A percentile compares a stretch with the other conserved stretches of the same genome.
phyloP scores from a whole-genome alignment of 2,329 filamentous ascomycete genomes.

The Colletotrichum nymphaeae region DNA sequence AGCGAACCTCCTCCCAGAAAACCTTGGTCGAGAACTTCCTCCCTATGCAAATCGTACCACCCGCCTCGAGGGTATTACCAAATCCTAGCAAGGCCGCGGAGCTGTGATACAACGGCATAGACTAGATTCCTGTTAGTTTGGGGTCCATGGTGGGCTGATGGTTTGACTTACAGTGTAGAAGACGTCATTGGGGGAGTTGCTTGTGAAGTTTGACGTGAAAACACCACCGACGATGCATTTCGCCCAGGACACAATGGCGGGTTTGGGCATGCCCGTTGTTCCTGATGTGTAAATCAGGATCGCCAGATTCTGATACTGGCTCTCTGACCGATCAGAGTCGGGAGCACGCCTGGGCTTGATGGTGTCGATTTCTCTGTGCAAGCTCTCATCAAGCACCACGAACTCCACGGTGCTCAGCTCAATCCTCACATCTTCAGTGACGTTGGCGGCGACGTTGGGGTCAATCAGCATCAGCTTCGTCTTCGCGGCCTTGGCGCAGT shows the following conservation, averaged over 20 bases:
- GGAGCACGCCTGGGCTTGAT: slow-evolving; percentile 66
- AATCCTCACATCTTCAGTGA: slow-evolving; percentile 67
- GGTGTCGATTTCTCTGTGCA: slow-evolving; percentile 65
- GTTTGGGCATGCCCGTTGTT: slow-evolving; percentile 86
- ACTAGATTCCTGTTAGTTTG: slow-evolving; percentile 55
- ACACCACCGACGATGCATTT: slow-evolving; percentile 68
- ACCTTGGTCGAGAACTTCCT: slow-evolving; percentile 81
- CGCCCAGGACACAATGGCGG: slow-evolving; percentile 79
- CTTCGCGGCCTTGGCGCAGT: slow-evolving; percentile 78
- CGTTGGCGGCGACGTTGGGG: slow-evolving; percentile 62
- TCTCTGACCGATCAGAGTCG: slow-evolving; percentile 65
- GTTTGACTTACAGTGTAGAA: slow-evolving; percentile 75
- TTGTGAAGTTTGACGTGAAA: slow-evolving; percentile 67
- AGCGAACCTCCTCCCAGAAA: slow-evolving; percentile 83
- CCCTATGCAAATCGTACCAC: slow-evolving; percentile 77
- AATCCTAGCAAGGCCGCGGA: slow-evolving; percentile 81
- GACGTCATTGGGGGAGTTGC: slow-evolving; percentile 71
- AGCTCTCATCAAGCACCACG: slow-evolving; percentile 68
- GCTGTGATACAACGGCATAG: slow-evolving; percentile 91
- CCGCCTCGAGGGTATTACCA: slow-evolving; percentile 66
- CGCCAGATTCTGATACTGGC: slow-evolving; percentile 67
- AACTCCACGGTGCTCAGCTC: slow-evolving; percentile 65
- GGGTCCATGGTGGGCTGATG: not conserved
- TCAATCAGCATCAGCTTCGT: slow-evolving; percentile 78
- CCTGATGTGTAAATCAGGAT: slow-evolving; percentile 88